A percentile compares a stretch with the other conserved stretches of the same genome.
Evolutionary conservation across 2,329 filamentous ascomycete species (phyloP).

Genomic region (Pseudocercospora vitis): DNA sequence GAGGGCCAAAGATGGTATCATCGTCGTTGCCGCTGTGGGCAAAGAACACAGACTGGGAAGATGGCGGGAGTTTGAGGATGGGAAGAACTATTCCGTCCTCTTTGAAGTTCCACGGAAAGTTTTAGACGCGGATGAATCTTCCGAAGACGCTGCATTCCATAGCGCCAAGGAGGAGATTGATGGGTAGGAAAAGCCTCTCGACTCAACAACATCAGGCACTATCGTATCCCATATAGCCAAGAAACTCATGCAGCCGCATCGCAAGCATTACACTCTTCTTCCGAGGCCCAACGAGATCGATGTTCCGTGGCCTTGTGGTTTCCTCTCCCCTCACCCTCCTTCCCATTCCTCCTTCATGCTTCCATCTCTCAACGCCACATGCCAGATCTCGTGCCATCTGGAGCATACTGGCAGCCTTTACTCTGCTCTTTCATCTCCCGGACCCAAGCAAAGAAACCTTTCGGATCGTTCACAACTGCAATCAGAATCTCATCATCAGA

Average conservation of each 20-base stretch:
- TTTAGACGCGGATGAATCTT: constrained; percentile 33
- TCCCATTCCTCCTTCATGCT: background rate
- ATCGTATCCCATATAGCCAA: too few species aligned
- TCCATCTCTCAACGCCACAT: background rate
- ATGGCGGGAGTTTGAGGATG: constrained; percentile 66
- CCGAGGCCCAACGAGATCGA: too few species aligned
- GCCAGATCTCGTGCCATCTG: background rate
- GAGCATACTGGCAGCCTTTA: too few species aligned
- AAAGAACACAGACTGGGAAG: constrained; percentile 82
- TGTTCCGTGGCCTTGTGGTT: too few species aligned
- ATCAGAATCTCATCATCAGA: background rate
- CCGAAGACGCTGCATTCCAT: background rate
- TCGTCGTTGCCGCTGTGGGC: constrained; percentile 77
- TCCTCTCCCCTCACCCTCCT: too few species aligned
- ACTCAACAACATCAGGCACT: too few species aligned
- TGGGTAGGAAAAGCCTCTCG: background rate
- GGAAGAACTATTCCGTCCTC: constrained; percentile 80
- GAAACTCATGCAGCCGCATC: too few species aligned
- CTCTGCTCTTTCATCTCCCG: background rate
- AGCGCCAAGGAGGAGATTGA: constrained; percentile 3
- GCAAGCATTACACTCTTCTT: too few species aligned
- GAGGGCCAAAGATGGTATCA: constrained; percentile 65
- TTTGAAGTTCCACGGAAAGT: constrained; percentile 69
- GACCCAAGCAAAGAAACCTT: background rate
- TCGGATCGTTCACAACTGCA: background rate